phyloP scores from a whole-genome alignment of 176 grass and related monocot genomes.

The Triticum urartu region DNA sequence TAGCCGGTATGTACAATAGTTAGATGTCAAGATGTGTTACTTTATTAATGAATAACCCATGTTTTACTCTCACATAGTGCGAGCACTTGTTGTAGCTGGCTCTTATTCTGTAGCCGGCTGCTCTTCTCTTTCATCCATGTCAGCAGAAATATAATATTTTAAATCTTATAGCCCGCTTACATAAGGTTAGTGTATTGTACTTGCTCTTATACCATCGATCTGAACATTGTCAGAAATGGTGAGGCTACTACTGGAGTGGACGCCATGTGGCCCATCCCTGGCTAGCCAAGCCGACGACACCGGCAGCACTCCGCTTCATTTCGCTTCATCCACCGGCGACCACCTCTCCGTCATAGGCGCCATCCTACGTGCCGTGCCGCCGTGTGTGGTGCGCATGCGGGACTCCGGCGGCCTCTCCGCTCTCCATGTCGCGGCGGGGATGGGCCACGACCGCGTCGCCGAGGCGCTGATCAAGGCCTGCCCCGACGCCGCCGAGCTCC shows the following conservation, averaged over 20 bases:
- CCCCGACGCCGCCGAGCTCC: no score
- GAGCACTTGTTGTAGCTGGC: no score
- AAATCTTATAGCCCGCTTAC: no score
- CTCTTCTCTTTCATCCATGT: no score
- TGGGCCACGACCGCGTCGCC: slow-evolving; percentile 4
- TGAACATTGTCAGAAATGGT: slow-evolving; percentile 24
- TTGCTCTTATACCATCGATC: not conserved
- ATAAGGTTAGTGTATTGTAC: no score
- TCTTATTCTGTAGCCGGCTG: no score
- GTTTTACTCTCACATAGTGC: no score
- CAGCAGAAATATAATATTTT: no score
- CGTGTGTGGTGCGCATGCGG: not conserved
- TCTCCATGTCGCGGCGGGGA: slow-evolving; percentile 9
- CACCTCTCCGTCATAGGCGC: not conserved
- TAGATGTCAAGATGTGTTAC: no score
- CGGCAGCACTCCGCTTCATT: slow-evolving; percentile 25
- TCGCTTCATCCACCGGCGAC: slow-evolving; percentile 6
- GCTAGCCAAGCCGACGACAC: not conserved
- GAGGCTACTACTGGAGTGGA: not conserved
- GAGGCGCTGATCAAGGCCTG: not conserved
- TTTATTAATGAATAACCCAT: no score
- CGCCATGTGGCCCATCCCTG: not conserved
- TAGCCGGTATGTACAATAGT: no score
- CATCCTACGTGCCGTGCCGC: not conserved
- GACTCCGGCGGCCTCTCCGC: slow-evolving; percentile 5